Conservation (phyloP, 2,329 filamentous ascomycete species). For the Cercospora sp. region DNA sequence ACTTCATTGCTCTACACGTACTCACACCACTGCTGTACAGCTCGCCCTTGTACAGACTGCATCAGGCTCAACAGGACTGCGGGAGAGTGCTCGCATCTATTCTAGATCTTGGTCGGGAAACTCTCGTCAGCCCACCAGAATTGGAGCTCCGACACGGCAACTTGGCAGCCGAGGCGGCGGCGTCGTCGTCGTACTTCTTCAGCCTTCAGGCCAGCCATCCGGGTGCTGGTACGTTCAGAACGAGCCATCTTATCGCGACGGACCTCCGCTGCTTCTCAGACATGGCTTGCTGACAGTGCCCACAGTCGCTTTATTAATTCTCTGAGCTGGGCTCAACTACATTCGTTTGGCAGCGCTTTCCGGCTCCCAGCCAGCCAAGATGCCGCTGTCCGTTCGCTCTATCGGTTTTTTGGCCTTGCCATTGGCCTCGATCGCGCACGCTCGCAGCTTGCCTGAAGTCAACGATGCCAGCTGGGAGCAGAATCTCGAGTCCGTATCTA, state of each 20-base stretch:
- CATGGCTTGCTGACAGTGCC: slow-evolving; percentile 12
- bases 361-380: slow-evolving; percentile 26
- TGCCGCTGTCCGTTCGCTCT: slow-evolving; percentile 43
- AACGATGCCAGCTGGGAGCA: slow-evolving; percentile 50
- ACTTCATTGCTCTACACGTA: neutral
- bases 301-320: neutral
- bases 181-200: neutral
- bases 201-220: neutral
- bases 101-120: neutral
- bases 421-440: slow-evolving; percentile 38
- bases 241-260: neutral
- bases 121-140: neutral
- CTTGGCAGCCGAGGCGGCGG: neutral
- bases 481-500: slow-evolving; percentile 58
- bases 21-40: neutral
- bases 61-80: neutral
- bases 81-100: neutral
- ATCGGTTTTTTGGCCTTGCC: slow-evolving; percentile 42
- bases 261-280: neutral
- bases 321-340: neutral
- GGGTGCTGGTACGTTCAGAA: neutral
- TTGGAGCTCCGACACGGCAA: neutral
- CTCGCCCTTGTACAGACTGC: neutral
- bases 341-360: neutral
- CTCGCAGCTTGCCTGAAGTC: slow-evolving; percentile 23